These are phyloP conservation scores for Acacia pycnantha DNA, from an alignment of 331 rosid genomes.

Conservation along the genomic window DNA sequence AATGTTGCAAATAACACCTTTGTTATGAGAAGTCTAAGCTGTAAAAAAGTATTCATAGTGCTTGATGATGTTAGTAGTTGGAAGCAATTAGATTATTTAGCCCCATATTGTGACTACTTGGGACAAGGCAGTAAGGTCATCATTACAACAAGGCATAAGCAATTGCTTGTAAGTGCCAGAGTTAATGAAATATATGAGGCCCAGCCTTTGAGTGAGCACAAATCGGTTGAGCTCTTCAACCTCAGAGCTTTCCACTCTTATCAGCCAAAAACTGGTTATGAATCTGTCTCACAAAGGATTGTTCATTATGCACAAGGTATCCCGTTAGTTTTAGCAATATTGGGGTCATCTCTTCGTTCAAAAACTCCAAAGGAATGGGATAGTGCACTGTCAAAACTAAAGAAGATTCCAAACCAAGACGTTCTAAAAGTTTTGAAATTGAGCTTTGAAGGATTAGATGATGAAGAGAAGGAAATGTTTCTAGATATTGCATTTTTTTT, in stretches of 20 bases:
- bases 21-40: no score
- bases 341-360: neutral
- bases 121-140: no score
- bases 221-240: neutral
- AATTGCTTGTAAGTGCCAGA: no score
- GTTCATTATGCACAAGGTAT: neutral
- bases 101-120: no score
- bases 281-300: no score
- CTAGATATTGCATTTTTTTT: slow-evolving; percentile 23
- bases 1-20: no score
- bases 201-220: neutral
- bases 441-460: neutral
- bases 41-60: no score
- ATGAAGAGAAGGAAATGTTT: neutral
- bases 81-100: no score
- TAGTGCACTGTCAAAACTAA: neutral
- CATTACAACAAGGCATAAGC: no score
- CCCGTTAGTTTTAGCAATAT: neutral
- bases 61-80: no score
- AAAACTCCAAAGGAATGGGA: neutral
- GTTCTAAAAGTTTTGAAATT: neutral
- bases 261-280: neutral
- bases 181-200: neutral
- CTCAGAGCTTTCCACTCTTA: neutral
- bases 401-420: neutral